Conservation (phyloP, 2,329 filamentous ascomycete genomes). For the Nectriaceae sp. region DNA sequence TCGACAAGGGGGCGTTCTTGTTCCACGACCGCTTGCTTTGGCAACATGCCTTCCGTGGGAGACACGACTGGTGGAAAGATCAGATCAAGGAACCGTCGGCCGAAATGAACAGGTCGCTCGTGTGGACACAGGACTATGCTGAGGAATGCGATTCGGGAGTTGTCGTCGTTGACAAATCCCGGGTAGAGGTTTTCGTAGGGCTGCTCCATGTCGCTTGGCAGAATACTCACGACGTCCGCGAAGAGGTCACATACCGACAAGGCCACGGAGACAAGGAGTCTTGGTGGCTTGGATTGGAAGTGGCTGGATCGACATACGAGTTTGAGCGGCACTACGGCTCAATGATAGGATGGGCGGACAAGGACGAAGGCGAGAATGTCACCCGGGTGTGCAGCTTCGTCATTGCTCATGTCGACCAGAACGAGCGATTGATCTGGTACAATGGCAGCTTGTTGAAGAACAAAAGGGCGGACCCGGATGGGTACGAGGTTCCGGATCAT, state of each 20-base stretch:
- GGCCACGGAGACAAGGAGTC: conserved; percentile 48
- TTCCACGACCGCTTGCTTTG: conserved; percentile 43
- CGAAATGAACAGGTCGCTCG: conserved; percentile 33
- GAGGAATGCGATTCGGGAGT: conserved; percentile 45
- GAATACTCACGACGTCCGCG: conserved; percentile 40
- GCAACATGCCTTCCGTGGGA: conserved; percentile 31
- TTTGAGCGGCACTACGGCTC: conserved; percentile 44
- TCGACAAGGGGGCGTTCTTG: conserved; percentile 35
- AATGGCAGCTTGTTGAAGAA: conserved; percentile 45
- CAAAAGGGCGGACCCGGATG: conserved; percentile 28
- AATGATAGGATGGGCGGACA: conserved; percentile 37
- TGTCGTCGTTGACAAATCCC: conserved; percentile 42
- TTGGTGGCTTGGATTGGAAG: conserved; percentile 46
- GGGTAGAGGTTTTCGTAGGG: conserved; percentile 35
- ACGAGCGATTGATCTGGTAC: conserved; percentile 40
- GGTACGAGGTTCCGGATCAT: conserved; percentile 35
- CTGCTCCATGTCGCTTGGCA: conserved; percentile 45
- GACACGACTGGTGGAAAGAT: conserved; percentile 38
- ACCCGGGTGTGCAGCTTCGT: conserved; percentile 38
- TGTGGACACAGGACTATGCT: conserved; percentile 40
- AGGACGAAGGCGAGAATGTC: neutral
- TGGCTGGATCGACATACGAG: conserved; percentile 37
- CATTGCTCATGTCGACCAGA: conserved; percentile 42
- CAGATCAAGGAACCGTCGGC: conserved; percentile 36
- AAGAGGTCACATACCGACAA: conserved; percentile 40